Evolutionary conservation across 2,329 filamentous ascomycete species (phyloP), one percentile per base, ranked within the genome.

Genomic region (Botrytis sinoallii): DNA sequence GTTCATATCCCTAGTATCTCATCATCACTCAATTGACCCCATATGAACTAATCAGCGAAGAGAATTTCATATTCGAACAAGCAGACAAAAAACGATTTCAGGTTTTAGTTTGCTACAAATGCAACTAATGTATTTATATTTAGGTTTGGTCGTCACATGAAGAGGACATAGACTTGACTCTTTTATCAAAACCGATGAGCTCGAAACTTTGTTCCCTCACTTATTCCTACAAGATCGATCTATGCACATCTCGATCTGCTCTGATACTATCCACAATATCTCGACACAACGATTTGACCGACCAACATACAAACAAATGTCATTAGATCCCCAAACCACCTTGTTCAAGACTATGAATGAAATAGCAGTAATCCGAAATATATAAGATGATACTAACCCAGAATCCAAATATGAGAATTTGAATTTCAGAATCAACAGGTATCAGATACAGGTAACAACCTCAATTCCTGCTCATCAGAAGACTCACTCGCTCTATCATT

Each of bases 391-490:
- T n/a, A 14, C 9, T 0, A n/a, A 52, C 25, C 10, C 10, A 14
- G 9, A 52, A 52, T 14, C 10, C 9, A n/a, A 52, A 1, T 0
- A 48, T 48, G 46, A 48, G 25, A 48, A 25, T 22, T 48, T 48
- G 20, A n/a, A 14, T 12, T 48, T 48, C 10, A 48, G 9, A 10
- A 12, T 48, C 9, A 48, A 9, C 8, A 22, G 4, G 10, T 12
- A 25, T 5, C 25, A 4, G 8, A 25, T 25, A 25, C 4, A 48
- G 22, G 1, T 5, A 5, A 25, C 0, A 5, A 25, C 2, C 1
- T 0, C 10, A 10, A 1, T 48, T 25, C 22, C 9, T 12, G 46
- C 22, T 48, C 4, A 25, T 48, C 4, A 48, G 1, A 5, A 1
- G 2, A 12, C 9, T 5, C 46, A 0, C 22, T 12, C 10, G 12